Conservation (phyloP, 176 grass and related monocot genomes). For the Avena atlantica region DNA sequence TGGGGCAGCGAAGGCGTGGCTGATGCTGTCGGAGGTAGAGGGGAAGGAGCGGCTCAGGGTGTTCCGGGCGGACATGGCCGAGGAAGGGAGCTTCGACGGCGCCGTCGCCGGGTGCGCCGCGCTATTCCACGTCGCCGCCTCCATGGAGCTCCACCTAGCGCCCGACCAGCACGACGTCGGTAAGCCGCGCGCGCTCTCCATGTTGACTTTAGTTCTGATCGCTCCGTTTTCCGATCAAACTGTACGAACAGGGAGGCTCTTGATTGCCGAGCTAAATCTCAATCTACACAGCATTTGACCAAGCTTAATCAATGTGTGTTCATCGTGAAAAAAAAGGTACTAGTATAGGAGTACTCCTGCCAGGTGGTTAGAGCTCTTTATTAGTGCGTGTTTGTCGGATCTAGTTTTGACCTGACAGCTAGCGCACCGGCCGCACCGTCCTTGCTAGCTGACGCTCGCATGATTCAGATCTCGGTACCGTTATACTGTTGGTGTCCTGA, state of each 20-base stretch:
- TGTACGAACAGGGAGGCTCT: no score
- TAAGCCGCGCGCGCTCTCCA: constrained; percentile 6
- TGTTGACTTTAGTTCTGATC: neutral
- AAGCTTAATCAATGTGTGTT: neutral
- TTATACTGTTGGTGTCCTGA: neutral
- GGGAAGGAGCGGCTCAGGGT: constrained; percentile 44
- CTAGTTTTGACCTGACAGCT: neutral
- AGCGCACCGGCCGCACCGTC: no score
- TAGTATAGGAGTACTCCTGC: no score
- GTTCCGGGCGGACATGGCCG: constrained; percentile 78
- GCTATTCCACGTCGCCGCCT: constrained; percentile 90
- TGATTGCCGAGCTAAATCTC: neutral
- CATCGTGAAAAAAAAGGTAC: no score
- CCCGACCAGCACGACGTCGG: constrained; percentile 51
- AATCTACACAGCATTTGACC: neutral
- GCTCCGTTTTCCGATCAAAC: neutral
- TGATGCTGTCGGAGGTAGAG: constrained; percentile 45
- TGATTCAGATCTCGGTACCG: no score
- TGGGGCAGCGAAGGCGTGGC: constrained; percentile 61
- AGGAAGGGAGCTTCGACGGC: constrained; percentile 82
- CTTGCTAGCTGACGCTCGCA: no score
- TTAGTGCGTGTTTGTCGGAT: neutral
- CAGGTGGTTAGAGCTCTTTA: no score
- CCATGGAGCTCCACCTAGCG: constrained; percentile 73
- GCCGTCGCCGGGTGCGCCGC: constrained; percentile 53